phyloP scores from a whole-genome alignment of 2,329 filamentous ascomycete genomes.

The Elsinoe necatrix region DNA sequence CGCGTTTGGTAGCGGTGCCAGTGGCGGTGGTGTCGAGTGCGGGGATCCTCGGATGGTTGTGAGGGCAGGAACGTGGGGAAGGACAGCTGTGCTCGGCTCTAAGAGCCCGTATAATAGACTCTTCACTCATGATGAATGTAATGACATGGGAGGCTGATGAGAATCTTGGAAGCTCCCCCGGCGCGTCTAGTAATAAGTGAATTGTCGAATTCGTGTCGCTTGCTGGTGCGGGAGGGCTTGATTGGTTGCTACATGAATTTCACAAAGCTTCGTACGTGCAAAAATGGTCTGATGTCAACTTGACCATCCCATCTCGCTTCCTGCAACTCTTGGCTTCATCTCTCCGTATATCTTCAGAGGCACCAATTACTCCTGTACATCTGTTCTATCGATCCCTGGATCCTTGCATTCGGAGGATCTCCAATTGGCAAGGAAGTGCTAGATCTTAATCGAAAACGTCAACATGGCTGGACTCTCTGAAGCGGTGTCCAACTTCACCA shows the following conservation, averaged over 20 bases:
- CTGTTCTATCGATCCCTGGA: no score
- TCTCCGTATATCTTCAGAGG: background rate
- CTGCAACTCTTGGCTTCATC: background rate
- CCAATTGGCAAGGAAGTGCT: no score
- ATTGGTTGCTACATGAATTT: background rate
- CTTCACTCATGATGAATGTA: background rate
- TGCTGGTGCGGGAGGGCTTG: background rate
- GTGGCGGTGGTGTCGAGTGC: background rate
- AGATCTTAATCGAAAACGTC: background rate
- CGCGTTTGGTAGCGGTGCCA: background rate
- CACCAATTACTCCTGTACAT: no score
- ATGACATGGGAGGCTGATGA: background rate
- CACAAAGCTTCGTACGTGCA: background rate
- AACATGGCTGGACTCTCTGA: constrained; percentile 3
- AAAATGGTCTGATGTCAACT: constrained; percentile 13
- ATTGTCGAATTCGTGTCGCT: background rate
- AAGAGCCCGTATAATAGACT: background rate
- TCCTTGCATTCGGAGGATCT: no score
- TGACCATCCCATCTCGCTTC: background rate
- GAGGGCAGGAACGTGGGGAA: no score
- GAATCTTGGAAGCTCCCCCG: background rate
- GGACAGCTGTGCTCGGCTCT: no score
- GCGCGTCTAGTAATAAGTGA: no score
- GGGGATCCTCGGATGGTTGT: background rate
- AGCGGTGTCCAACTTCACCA: constrained; percentile 6